Conservation (phyloP, 768 basidiomycete genomes). For the Gautieria morchelliformis region DNA sequence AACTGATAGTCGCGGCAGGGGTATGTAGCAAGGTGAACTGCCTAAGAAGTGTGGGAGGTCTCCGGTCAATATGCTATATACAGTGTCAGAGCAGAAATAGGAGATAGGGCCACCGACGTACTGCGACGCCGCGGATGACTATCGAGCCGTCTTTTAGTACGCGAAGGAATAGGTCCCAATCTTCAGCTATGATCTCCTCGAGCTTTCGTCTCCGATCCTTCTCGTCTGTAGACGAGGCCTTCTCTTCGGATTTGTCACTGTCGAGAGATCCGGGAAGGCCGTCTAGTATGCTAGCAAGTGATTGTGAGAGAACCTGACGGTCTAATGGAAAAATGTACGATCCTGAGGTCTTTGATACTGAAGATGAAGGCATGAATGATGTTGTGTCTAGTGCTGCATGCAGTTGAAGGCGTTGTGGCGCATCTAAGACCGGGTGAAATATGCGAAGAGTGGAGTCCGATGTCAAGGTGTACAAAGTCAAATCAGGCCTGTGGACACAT, state of each 20-base stretch:
- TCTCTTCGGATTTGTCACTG: constrained; percentile 15
- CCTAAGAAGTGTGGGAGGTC: constrained; percentile 74
- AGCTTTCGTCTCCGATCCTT: constrained; percentile 39
- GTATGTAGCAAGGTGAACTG: constrained; percentile 68
- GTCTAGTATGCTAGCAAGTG: constrained; percentile 33
- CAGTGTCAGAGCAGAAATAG: not conserved
- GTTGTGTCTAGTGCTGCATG: constrained; percentile 69
- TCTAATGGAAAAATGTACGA: constrained; percentile 66
- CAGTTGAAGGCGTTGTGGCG: constrained; percentile 74
- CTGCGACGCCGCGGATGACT: constrained; percentile 61
- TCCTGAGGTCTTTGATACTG: constrained; percentile 20
- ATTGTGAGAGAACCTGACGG: constrained; percentile 43
- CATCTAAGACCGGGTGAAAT: constrained; percentile 81
- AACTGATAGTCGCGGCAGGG: constrained; percentile 24
- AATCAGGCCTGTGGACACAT: constrained; percentile 45
- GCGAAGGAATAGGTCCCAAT: constrained; percentile 73
- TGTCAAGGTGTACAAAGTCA: constrained; percentile 77
- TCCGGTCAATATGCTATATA: constrained; percentile 74
- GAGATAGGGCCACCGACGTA: constrained; percentile 30
- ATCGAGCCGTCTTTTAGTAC: constrained; percentile 66
- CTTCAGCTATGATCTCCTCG: constrained; percentile 56
- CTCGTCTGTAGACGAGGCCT: constrained; percentile 24
- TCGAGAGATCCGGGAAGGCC: not conserved
- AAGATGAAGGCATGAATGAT: constrained; percentile 42
- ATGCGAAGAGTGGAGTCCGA: constrained; percentile 75